Percentiles rank a stretch among this genome's conserved stretches.
phyloP scores from a whole-genome alignment of 2,329 filamentous ascomycete species.

The Monosporascus ibericus region DNA sequence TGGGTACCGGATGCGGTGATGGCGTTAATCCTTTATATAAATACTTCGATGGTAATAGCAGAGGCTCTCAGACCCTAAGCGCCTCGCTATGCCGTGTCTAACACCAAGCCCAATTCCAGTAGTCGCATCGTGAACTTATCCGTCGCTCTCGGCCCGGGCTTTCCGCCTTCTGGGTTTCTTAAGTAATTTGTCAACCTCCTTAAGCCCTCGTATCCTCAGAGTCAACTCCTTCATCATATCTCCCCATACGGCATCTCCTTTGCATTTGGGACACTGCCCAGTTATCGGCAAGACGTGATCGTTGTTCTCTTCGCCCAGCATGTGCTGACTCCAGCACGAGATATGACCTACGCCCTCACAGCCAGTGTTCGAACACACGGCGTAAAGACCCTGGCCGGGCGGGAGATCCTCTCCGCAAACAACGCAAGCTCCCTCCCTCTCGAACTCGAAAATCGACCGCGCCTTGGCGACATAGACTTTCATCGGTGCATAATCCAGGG shows the following conservation, averaged over 20 bases:
- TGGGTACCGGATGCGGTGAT: no score
- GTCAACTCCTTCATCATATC: conserved; percentile 79
- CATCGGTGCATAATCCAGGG: conserved; percentile 48
- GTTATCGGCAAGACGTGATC: conserved; percentile 55
- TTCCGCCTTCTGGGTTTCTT: conserved; percentile 39
- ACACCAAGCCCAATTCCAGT: conserved; percentile 2
- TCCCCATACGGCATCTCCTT: conserved; percentile 58
- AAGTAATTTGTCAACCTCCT: conserved; percentile 64
- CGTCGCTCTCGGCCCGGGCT: conserved; percentile 14
- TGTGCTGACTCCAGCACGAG: conserved; percentile 51
- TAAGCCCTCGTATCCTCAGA: conserved; percentile 62
- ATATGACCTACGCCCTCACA: conserved; percentile 56
- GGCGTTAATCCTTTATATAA: no score
- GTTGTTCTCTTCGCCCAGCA: conserved; percentile 33
- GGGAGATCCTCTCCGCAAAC: conserved; percentile 43
- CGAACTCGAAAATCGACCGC: conserved; percentile 47
- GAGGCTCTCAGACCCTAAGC: background rate
- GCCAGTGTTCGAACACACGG: conserved; percentile 45
- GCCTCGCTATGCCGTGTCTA: conserved; percentile 4
- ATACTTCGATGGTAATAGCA: no score
- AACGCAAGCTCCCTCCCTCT: conserved; percentile 49
- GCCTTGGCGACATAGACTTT: conserved; percentile 51
- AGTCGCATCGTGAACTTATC: conserved; percentile 1
- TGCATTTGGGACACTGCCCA: conserved; percentile 68
- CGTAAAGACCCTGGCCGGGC: conserved; percentile 45